These are phyloP conservation scores for Lachancea mirantina DNA, from an alignment of 805 yeast species.

Conservation along the genomic window DNA sequence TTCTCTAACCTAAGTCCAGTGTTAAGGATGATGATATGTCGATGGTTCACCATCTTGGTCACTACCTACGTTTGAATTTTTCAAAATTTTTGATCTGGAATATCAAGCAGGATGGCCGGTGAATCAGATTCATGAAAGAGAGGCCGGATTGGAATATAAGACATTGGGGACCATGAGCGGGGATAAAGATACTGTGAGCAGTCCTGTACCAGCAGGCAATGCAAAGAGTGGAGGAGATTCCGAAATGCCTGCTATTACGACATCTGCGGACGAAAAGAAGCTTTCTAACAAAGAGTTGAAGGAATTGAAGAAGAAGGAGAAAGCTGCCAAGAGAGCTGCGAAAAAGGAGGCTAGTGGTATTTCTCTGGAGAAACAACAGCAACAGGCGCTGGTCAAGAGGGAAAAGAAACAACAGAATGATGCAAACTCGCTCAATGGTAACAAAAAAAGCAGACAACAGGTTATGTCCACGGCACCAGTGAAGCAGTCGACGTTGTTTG, in stretches of 20 bases:
- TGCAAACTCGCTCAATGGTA: conserved; percentile 41
- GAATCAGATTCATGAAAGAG: too few species aligned
- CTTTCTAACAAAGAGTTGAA: conserved; percentile 75
- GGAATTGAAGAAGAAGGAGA: conserved; percentile 81
- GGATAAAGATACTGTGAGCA: too few species aligned
- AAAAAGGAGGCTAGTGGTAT: conserved; percentile 64
- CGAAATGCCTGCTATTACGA: background rate
- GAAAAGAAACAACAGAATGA: conserved; percentile 37
- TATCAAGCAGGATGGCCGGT: too few species aligned
- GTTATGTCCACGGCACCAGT: conserved; percentile 27
- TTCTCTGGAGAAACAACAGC: conserved; percentile 34
- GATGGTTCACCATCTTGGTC: background rate
- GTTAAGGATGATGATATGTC: too few species aligned
- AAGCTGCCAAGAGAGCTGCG: conserved; percentile 90
- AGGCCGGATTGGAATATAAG: too few species aligned
- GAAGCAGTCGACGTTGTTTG: conserved; percentile 59
- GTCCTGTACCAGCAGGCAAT: too few species aligned
- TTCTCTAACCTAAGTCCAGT: too few species aligned
- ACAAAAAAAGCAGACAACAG: conserved; percentile 40
- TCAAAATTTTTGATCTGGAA: too few species aligned
- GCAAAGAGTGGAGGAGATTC: conserved; percentile 3
- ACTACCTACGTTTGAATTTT: background rate
- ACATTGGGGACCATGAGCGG: too few species aligned
- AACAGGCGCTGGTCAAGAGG: conserved; percentile 37
- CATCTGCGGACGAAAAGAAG: conserved; percentile 12